A percentile compares a stretch with the other conserved stretches of the same genome.
Evolutionary conservation across 257 asterid species (phyloP).

Genomic region (Scutellaria minor): DNA sequence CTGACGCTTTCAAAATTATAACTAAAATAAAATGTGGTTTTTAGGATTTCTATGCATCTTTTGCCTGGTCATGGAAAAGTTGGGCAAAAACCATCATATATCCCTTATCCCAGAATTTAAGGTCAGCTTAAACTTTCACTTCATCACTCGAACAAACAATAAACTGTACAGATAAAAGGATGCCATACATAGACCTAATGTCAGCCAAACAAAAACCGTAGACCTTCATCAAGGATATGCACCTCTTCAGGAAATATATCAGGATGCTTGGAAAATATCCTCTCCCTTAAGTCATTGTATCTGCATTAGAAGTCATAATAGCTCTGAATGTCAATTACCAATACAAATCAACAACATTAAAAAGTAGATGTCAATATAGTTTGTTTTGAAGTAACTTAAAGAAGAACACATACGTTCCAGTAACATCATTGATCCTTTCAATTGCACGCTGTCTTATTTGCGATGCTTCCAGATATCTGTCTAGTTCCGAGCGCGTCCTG

Average conservation of each 20-base stretch:
- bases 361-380: neutral
- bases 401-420: constrained; percentile 79
- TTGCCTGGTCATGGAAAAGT: neutral
- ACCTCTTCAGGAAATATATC: constrained; percentile 92
- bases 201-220: constrained; percentile 1
- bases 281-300: constrained; percentile 70
- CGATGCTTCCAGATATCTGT: constrained; percentile 91
- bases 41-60: neutral
- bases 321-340: constrained; percentile 26
- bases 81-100: neutral
- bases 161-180: constrained; percentile 15
- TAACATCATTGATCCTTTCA: constrained; percentile 83
- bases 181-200: constrained; percentile 9
- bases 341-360: constrained; percentile 3
- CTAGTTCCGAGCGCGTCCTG: constrained; percentile 96
- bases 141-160: neutral
- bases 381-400: neutral
- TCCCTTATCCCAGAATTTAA: neutral
- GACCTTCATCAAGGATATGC: constrained; percentile 25
- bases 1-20: neutral
- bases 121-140: neutral
- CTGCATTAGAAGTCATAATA: constrained; percentile 53
- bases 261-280: constrained; percentile 82
- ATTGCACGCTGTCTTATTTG: constrained; percentile 85
- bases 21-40: too few species aligned